phyloP scores from a whole-genome alignment of 139 green algal species.

The Chlorella sp. region DNA sequence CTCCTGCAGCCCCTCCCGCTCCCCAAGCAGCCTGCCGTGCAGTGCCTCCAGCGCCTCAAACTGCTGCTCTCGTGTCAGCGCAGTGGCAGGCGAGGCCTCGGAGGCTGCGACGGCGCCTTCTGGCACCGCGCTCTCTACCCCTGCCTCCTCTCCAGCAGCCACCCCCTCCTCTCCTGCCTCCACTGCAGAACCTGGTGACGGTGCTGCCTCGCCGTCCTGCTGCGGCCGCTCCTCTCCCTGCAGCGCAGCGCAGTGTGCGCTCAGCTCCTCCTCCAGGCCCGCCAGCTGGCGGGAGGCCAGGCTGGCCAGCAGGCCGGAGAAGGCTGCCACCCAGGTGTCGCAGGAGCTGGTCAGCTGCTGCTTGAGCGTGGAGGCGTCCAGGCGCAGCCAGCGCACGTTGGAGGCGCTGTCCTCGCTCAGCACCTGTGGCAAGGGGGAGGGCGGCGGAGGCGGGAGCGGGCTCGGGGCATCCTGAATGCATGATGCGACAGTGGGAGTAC shows the following conservation, averaged over 20 bases:
- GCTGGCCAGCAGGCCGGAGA: slow-evolving; percentile 75
- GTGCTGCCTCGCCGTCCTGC: no score
- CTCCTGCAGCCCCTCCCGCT: slow-evolving; percentile 15
- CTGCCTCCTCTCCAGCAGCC: neutral
- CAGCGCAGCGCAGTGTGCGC: neutral
- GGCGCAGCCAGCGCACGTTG: slow-evolving; percentile 88
- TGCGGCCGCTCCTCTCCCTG: neutral
- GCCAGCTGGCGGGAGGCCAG: slow-evolving; percentile 69
- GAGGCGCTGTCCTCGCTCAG: slow-evolving; percentile 78
- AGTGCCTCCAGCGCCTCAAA: slow-evolving; percentile 1
- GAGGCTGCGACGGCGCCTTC: neutral
- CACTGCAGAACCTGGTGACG: no score
- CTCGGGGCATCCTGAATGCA: neutral
- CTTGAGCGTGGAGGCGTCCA: slow-evolving; percentile 91
- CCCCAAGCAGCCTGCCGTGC: neutral
- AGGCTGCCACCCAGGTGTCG: slow-evolving; percentile 80
- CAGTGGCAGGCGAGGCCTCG: neutral
- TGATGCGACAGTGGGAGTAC: neutral
- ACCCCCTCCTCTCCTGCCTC: neutral
- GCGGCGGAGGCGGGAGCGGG: neutral
- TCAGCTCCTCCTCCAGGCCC: slow-evolving; percentile 47
- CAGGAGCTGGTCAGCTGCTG: slow-evolving; percentile 77
- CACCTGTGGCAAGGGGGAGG: slow-evolving; percentile 37
- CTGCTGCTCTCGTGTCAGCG: neutral
- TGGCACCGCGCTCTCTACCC: neutral